A percentile compares a stretch with the other conserved stretches of the same genome.
Evolutionary conservation across 2,329 filamentous ascomycete species (phyloP).

Genomic region (Apiospora aurea): DNA sequence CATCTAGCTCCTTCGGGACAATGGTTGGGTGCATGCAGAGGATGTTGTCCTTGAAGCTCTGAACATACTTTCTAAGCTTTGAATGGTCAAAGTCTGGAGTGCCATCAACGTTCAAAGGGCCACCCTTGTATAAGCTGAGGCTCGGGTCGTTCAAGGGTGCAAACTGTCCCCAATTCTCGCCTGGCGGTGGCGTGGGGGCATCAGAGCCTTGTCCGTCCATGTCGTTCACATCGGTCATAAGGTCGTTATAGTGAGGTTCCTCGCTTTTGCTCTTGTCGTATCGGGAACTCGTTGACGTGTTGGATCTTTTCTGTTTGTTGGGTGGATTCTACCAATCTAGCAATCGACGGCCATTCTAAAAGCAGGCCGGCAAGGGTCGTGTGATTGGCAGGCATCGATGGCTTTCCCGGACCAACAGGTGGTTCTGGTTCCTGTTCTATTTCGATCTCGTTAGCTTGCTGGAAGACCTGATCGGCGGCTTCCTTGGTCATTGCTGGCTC

Average conservation of each 20-base stretch:
- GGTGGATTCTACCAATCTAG: conserved; percentile 63
- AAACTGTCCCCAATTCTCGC: conserved; percentile 64
- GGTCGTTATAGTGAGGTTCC: conserved; percentile 46
- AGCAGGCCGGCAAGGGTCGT: conserved; percentile 87
- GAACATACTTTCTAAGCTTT: conserved; percentile 60
- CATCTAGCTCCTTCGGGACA: conserved; percentile 58
- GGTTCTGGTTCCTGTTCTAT: conserved; percentile 59
- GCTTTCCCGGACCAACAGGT: conserved; percentile 62
- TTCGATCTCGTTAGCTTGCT: conserved; percentile 51
- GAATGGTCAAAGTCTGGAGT: conserved; percentile 61
- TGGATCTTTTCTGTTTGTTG: conserved; percentile 58
- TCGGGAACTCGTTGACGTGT: conserved; percentile 74
- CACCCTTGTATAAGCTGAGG: conserved; percentile 42
- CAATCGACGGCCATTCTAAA: conserved; percentile 74
- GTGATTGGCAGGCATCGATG: conserved; percentile 83
- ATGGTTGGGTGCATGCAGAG: conserved; percentile 72
- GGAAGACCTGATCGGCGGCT: conserved; percentile 44
- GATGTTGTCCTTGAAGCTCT: conserved; percentile 66
- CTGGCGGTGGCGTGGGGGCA: conserved; percentile 58
- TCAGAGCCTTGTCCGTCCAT: conserved; percentile 50
- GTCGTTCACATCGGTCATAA: conserved; percentile 50
- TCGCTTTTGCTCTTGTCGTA: conserved; percentile 76
- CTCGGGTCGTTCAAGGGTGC: conserved; percentile 52
- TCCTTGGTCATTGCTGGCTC: conserved; percentile 37
- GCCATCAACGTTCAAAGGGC: conserved; percentile 51